Percentiles rank a stretch among this genome's conserved stretches.
These are phyloP conservation scores for Amaranthus palmeri DNA, from an alignment of 148 eudicot species.

Conservation along the genomic window DNA sequence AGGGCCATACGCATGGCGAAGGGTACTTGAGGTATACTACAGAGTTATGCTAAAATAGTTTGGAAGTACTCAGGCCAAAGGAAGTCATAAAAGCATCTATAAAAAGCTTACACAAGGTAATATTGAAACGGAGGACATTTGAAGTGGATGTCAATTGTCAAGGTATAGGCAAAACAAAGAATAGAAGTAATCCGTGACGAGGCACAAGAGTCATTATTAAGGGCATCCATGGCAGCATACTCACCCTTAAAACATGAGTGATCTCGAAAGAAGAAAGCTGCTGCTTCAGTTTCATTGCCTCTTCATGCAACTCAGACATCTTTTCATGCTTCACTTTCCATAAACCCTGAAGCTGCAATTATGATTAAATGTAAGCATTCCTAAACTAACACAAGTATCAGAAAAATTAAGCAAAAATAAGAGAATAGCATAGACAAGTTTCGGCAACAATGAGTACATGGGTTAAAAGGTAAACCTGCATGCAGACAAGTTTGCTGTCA, in stretches of 20 bases:
- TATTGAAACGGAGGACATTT: too few species aligned
- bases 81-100: not conserved
- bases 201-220: conserved; percentile 1
- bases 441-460: not conserved
- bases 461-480: conserved; percentile 55
- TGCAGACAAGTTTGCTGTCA: conserved; percentile 92
- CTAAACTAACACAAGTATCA: not conserved
- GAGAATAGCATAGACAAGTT: not conserved
- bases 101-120: too few species aligned
- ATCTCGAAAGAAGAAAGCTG: conserved; percentile 62
- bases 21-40: too few species aligned
- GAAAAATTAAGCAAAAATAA: conserved; percentile 5
- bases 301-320: conserved; percentile 49
- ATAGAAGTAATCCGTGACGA: not conserved
- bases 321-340: conserved; percentile 62
- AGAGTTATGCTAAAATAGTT: not conserved
- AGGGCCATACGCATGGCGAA: too few species aligned
- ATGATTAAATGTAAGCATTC: conserved; percentile 10
- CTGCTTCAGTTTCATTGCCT: conserved; percentile 61
- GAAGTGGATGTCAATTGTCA: not conserved
- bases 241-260: conserved; percentile 68
- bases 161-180: not conserved
- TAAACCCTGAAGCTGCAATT: conserved; percentile 62
- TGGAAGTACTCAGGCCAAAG: not conserved
- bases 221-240: conserved; percentile 12